Evolutionary conservation across 2,329 filamentous ascomycete genomes (phyloP).

Genomic region (Penicillium sclerotiorum): DNA sequence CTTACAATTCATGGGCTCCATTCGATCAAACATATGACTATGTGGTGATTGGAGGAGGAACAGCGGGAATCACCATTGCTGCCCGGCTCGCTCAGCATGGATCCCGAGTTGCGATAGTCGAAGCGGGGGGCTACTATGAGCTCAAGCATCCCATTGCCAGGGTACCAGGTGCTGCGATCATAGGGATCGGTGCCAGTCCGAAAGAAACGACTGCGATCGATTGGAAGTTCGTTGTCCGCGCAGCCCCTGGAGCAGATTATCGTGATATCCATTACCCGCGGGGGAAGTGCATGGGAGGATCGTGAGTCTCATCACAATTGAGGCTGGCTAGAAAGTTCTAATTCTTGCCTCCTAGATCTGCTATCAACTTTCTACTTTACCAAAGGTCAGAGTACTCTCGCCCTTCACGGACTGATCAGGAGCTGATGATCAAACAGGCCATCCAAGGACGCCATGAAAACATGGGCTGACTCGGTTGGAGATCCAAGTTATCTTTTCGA

Average conservation of each 20-base stretch:
- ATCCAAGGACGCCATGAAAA: constrained; percentile 29
- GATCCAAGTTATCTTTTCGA: constrained; percentile 38
- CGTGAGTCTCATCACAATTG: background rate
- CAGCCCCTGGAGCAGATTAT: constrained; percentile 51
- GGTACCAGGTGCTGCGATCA: constrained; percentile 38
- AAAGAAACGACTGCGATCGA: constrained; percentile 49
- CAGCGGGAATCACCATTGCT: constrained; percentile 46
- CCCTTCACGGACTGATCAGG: background rate
- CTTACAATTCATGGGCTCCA: constrained; percentile 4
- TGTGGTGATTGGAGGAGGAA: constrained; percentile 43
- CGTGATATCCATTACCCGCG: constrained; percentile 33
- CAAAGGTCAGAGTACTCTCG: constrained; percentile 26
- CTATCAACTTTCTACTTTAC: constrained; percentile 38
- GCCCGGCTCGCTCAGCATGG: constrained; percentile 55
- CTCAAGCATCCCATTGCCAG: constrained; percentile 58
- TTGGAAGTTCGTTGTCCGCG: constrained; percentile 52
- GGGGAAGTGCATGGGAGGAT: constrained; percentile 17
- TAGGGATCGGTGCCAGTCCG: constrained; percentile 26
- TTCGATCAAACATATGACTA: constrained; percentile 30
- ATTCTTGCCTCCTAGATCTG: constrained; percentile 25
- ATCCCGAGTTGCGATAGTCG: constrained; percentile 43
- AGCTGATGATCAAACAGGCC: constrained; percentile 21
- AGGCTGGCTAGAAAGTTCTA: background rate
- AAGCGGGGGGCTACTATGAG: constrained; percentile 51
- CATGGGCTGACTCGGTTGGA: constrained; percentile 36